Conservation (phyloP, 2,329 filamentous ascomycete genomes). For the Metarhizium anisopliae region DNA sequence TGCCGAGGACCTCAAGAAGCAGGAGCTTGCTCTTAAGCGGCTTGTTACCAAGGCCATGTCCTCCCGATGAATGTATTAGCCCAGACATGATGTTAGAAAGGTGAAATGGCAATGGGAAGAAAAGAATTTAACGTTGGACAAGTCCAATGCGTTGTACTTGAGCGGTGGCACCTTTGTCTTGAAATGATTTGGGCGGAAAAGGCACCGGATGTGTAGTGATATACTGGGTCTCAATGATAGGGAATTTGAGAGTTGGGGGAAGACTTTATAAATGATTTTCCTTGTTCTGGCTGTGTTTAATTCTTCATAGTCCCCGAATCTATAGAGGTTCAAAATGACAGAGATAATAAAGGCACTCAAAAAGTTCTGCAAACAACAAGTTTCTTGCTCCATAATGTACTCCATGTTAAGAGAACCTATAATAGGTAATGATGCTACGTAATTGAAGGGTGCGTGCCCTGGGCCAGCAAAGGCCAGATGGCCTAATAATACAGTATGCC, state of each 20-base stretch:
- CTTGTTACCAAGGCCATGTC: conserved; percentile 98
- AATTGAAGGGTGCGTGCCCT: conserved; percentile 6
- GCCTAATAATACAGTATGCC: no score
- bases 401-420: conserved; percentile 15
- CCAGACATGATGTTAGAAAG: neutral
- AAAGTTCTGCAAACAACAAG: conserved; percentile 21
- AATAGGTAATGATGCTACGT: conserved; percentile 18
- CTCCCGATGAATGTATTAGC: conserved; percentile 56
- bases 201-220: conserved; percentile 1
- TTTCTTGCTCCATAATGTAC: conserved; percentile 18
- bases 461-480: neutral
- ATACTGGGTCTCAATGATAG: conserved; percentile 3
- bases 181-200: conserved; percentile 2
- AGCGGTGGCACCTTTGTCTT: conserved; percentile 5
- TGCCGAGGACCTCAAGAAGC: conserved; percentile 98
- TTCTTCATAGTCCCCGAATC: conserved; percentile 13
- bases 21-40: conserved; percentile 96
- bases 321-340: conserved; percentile 20
- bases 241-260: conserved; percentile 1
- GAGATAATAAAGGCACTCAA: conserved; percentile 23
- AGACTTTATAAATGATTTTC: conserved; percentile 6
- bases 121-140: neutral
- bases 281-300: conserved; percentile 12
- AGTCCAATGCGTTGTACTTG: conserved; percentile 6
- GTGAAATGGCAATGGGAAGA: neutral